Base-by-base conservation (phyloP, 257 asterid species). In the Gardenia jasminoides region DNA sequence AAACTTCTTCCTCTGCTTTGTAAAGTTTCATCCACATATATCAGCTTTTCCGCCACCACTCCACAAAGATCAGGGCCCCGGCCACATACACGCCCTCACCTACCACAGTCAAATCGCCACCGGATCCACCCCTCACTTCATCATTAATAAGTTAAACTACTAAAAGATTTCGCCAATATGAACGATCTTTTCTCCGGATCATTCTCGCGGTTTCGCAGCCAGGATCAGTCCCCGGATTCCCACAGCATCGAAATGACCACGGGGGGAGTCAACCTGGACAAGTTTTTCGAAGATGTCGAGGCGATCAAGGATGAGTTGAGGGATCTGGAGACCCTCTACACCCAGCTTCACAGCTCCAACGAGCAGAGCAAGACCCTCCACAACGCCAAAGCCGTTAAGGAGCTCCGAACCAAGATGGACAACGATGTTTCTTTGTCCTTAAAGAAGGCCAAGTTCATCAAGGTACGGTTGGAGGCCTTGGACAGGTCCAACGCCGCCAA, bases 151-250 rank as follows among this genome's bases (percentile, higher is more conserved):
- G 30, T 59, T 59, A 3, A 24, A 61, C 7, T 50, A 15, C 22
- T 58, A 58, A 58, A 24, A 59, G 22, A 24, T 6, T 1, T 28
- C 0, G 16, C 10, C 58, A 72, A 76, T 12, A 93, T 91, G 98
- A 93, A 93, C 58, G 92, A 90, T 86, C 89, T 91, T 7, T 87
- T 93, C 72, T 91, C 98, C 7, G 91, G 88, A 17, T 90, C 94
- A 28, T 91, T 90, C 81, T 91, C 97, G 0, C 89, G 88, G 36
- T 86, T 84, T 80, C 86, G 91, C 19, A 84, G 74, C 74, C 84
- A 86, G 50, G 89, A 86, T 33, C 89, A 83, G 26, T 84, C 92
- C 12, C 87, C 76, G 5, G 80, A 79, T n/a, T 84, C 92, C 36
- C 90, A 87, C 81, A 67, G 83, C n/a, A 70, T 84, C 28, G 82